Evolutionary conservation across 1,139 yeast species (phyloP).

Genomic region (Blastobotrys ciferrii): DNA sequence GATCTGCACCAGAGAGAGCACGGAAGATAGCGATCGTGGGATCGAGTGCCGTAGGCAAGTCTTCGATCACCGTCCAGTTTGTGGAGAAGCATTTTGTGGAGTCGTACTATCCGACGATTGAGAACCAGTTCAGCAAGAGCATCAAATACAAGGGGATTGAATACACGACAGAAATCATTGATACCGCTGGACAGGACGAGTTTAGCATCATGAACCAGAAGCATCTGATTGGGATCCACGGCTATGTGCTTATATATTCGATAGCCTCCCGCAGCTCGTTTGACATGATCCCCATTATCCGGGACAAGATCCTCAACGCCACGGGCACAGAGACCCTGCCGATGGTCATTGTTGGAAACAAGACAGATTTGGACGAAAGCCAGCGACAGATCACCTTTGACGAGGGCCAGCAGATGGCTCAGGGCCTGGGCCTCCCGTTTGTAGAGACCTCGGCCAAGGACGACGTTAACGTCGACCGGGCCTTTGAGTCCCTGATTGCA

Average conservation of each 20-base stretch:
- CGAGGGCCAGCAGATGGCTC: conserved; percentile 67
- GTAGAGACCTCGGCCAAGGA: conserved; percentile 83
- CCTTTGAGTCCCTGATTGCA: conserved; percentile 65
- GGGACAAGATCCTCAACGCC: conserved; percentile 80
- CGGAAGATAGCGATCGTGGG: conserved; percentile 89
- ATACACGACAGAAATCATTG: conserved; percentile 81
- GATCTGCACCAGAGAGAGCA: conserved; percentile 42
- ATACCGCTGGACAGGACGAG: conserved; percentile 93
- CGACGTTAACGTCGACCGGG: conserved; percentile 61
- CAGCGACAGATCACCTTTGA: conserved; percentile 54
- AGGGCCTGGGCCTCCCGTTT: conserved; percentile 60
- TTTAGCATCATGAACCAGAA: conserved; percentile 81
- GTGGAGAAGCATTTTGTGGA: conserved; percentile 89
- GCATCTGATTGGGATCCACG: conserved; percentile 80
- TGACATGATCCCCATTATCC: conserved; percentile 70
- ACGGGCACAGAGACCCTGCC: conserved; percentile 75
- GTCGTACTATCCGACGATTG: conserved; percentile 88
- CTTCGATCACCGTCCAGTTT: conserved; percentile 80
- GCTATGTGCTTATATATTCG: conserved; percentile 78
- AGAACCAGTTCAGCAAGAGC: conserved; percentile 78
- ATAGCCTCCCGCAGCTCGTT: conserved; percentile 78
- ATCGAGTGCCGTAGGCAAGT: conserved; percentile 86
- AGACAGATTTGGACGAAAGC: conserved; percentile 66
- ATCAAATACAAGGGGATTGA: conserved; percentile 71
- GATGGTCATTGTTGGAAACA: conserved; percentile 81